phyloP scores from a whole-genome alignment of 2,329 filamentous ascomycete genomes.

The Phialocephala subalpina region DNA sequence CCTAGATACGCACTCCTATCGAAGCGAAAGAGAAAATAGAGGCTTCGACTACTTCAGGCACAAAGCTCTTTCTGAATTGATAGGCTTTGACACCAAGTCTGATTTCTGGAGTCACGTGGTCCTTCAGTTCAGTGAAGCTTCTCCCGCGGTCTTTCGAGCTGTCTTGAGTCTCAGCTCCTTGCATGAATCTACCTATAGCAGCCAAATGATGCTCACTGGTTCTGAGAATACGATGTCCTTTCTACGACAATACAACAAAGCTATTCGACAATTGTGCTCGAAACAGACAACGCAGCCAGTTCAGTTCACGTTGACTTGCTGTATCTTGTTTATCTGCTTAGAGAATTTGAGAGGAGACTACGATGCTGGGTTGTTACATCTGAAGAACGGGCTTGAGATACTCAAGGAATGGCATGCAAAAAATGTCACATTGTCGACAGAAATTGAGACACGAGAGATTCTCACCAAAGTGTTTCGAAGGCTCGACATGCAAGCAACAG shows the following conservation, averaged over 20 bases:
- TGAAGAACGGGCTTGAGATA: conserved; percentile 28
- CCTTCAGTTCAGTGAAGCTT: conserved; percentile 25
- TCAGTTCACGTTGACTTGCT: conserved; percentile 29
- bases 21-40: conserved; percentile 28
- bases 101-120: conserved; percentile 30
- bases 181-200: conserved; percentile 19
- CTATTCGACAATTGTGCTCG: conserved; percentile 21
- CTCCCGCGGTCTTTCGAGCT: conserved; percentile 29
- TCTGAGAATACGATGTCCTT: conserved; percentile 1
- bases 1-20: conserved; percentile 10
- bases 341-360: conserved; percentile 32
- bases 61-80: conserved; percentile 20
- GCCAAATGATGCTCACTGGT: too few species aligned
- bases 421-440: conserved; percentile 1
- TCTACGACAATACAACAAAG: conserved; percentile 24
- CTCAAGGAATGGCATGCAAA: conserved; percentile 24
- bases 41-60: conserved; percentile 28
- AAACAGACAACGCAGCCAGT: conserved; percentile 8
- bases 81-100: conserved; percentile 22
- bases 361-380: conserved; percentile 26
- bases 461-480: conserved; percentile 21
- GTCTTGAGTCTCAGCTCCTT: conserved; percentile 25
- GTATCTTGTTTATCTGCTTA: conserved; percentile 33
- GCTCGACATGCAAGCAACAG: conserved; percentile 32
- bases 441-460: conserved; percentile 11